Conservation (phyloP, 192 early-diverging fungal genomes). For the Lunasporangiospora selenospora region DNA sequence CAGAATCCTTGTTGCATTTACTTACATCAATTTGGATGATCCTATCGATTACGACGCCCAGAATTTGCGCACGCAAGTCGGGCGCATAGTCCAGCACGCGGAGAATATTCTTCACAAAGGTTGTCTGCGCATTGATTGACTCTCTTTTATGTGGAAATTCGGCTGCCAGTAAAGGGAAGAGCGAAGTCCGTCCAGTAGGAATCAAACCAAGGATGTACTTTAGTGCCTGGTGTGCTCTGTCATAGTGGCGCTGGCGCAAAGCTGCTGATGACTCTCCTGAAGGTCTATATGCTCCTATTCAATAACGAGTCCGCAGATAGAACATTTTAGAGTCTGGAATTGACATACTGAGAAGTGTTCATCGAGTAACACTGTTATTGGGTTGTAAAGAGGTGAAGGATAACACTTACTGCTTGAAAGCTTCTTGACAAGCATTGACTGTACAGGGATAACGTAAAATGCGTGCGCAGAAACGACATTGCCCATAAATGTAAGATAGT, state of each 20-base stretch:
- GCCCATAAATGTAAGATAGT: slow-evolving; percentile 69
- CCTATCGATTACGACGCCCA: slow-evolving; percentile 81
- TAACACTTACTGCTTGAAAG: slow-evolving; percentile 58
- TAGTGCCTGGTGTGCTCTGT: slow-evolving; percentile 69
- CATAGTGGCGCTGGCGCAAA: slow-evolving; percentile 19
- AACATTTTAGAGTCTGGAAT: not conserved
- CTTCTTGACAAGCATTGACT: slow-evolving; percentile 61
- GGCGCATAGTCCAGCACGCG: slow-evolving; percentile 79
- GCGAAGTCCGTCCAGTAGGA: slow-evolving; percentile 70
- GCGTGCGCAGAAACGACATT: slow-evolving; percentile 82
- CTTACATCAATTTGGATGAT: slow-evolving; percentile 90
- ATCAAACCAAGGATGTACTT: slow-evolving; percentile 68
- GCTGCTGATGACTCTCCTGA: too few relatives aligned
- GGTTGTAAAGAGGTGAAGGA: not conserved
- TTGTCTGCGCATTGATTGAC: slow-evolving; percentile 58
- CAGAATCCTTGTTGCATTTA: not conserved
- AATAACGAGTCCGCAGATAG: not conserved
- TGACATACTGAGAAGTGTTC: not conserved
- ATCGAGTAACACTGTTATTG: not conserved
- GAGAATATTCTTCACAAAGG: slow-evolving; percentile 80
- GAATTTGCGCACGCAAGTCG: slow-evolving; percentile 70
- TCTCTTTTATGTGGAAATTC: slow-evolving; percentile 80
- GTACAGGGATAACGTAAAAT: slow-evolving; percentile 65
- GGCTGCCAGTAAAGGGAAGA: slow-evolving; percentile 66
- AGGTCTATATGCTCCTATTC: not conserved